Base-by-base conservation (phyloP, 2,329 filamentous ascomycete species). In the Alternaria postmessia region DNA sequence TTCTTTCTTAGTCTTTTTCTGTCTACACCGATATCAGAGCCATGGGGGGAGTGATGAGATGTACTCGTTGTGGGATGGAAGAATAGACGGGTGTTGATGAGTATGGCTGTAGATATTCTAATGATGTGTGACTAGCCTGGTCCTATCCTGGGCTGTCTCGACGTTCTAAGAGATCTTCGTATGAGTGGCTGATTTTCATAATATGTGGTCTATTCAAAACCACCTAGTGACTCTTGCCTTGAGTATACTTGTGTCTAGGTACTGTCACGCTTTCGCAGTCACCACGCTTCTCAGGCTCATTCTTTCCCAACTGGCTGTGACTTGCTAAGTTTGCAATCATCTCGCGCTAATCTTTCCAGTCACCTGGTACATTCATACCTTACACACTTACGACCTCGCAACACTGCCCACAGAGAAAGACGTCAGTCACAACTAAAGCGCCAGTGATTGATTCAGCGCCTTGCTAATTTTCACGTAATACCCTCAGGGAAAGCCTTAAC, bases 91-190 rank as follows among this genome's bases (percentile, higher is more conserved):
- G 36, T 22, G 51, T 32, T 53, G 51, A 43, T 53, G 51, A 53
- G 39, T 26, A 53, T 43, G 51, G 51, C 36, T 53, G 38, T 53
- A 53, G 51, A 53, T 53, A 53, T 53, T 53, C 43, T 53, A 53
- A 53, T 53, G 24, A 43, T 53, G 38, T 53, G 51, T 53, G 51
- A 26, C 51, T 53, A 24, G 26, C 51, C 46, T 49, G 30, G 46
- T 30, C 18, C 11, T 43, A 26, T 32, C 38, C 14, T 30, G 14
- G 49, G 51, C 51, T 18, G 38, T 28, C 30, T 53, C 26, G 9
- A 34, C 51, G 38, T 30, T 53, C 3, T 18, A 30, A 12, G 20
- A 38, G 7, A 38, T 24, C 3, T 22, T 20, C 1, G 20, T 49
- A 12, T 38, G 20, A 34, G 3, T 26, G 32, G 16, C 24, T 41